phyloP scores from a whole-genome alignment of 345 rosid species.

The Lepidium aucheri region DNA sequence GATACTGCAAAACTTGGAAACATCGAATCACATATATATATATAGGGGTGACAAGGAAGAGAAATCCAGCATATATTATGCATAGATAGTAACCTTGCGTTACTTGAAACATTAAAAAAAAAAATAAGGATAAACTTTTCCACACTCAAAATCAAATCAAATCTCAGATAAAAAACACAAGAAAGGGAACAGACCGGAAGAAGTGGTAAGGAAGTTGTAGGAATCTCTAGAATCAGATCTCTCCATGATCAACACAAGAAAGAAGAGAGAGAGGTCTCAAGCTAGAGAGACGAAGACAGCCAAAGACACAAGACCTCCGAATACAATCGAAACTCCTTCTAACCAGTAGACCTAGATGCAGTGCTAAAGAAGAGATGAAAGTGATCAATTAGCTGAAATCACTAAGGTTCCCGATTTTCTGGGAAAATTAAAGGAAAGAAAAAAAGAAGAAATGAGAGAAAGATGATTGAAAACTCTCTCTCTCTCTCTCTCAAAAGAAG shows the following conservation, averaged over 20 bases:
- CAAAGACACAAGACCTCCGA: not conserved
- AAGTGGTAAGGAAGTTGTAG: slow-evolving; percentile 31
- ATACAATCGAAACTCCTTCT: not conserved
- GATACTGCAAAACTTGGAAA: not conserved
- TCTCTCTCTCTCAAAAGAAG: not conserved
- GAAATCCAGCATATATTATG: not conserved
- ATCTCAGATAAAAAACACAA: not conserved
- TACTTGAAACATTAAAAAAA: not conserved
- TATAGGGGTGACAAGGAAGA: not conserved
- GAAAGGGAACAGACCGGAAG: slow-evolving; percentile 35
- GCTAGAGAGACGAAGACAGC: not conserved
- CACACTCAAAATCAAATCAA: not conserved
- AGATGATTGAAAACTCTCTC: slow-evolving; percentile 5
- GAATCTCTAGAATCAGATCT: slow-evolving; percentile 46
- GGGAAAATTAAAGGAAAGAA: not conserved
- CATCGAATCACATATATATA: not conserved
- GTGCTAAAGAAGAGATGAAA: not conserved
- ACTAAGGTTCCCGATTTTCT: slow-evolving; percentile 15
- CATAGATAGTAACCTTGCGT: not conserved
- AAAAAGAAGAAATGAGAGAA: not conserved
- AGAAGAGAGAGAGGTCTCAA: slow-evolving; percentile 10
- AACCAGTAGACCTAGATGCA: not conserved
- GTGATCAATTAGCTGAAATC: not conserved
- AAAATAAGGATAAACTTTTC: not conserved
- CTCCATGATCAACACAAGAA: slow-evolving; percentile 39